Conservation (phyloP, 257 asterid genomes). For the Scutellaria minor region DNA sequence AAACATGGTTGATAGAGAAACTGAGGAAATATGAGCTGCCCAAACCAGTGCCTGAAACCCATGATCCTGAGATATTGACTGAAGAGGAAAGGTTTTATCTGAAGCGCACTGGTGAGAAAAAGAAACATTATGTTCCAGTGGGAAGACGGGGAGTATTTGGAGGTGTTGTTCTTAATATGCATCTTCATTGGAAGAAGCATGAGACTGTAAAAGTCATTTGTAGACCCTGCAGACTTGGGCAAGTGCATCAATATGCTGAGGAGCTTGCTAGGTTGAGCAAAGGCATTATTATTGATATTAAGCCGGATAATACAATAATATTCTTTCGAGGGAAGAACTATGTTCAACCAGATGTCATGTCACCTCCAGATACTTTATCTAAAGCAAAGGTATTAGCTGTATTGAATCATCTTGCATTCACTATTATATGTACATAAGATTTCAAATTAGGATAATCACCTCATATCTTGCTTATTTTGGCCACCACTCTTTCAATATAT, state of each 20-base stretch:
- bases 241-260: slow-evolving; percentile 75
- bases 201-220: slow-evolving; percentile 91
- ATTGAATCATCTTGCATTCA: slow-evolving; percentile 2
- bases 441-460: slow-evolving; percentile 18
- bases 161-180: slow-evolving; percentile 97
- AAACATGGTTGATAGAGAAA: slow-evolving; percentile 92
- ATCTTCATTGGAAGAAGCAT: slow-evolving; percentile 96
- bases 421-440: slow-evolving; percentile 4
- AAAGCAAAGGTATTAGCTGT: slow-evolving; percentile 75
- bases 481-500: slow-evolving; percentile 4
- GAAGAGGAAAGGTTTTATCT: slow-evolving; percentile 94
- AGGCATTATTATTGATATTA: slow-evolving; percentile 77
- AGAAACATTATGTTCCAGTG: slow-evolving; percentile 84
- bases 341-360: slow-evolving; percentile 81
- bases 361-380: slow-evolving; percentile 88
- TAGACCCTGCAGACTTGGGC: slow-evolving; percentile 93
- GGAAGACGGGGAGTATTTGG: slow-evolving; percentile 99
- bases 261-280: slow-evolving; percentile 88
- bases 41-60: slow-evolving; percentile 65
- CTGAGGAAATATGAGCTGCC: slow-evolving; percentile 77
- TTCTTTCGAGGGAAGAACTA: slow-evolving; percentile 93
- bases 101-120: slow-evolving; percentile 91
- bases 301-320: slow-evolving; percentile 69
- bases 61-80: slow-evolving; percentile 93
- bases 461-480: slow-evolving; percentile 21